Conservation (phyloP, 208 protist species). For the Leishmania tarentolae region DNA sequence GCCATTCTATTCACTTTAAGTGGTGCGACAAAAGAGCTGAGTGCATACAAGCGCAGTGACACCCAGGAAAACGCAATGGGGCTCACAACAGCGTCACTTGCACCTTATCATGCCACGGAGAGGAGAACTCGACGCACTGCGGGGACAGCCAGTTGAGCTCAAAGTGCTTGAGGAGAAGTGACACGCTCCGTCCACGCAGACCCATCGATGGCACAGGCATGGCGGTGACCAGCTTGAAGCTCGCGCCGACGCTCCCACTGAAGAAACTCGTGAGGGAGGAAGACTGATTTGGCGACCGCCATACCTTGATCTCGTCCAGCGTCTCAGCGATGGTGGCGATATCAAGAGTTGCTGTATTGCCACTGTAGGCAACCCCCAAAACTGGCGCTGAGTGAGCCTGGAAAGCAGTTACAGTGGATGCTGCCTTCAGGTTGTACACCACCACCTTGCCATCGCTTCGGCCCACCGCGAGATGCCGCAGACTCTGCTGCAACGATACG, state of each 20-base stretch:
- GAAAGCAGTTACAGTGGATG: constrained; percentile 59
- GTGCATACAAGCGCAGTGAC: background rate
- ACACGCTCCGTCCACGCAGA: constrained; percentile 4
- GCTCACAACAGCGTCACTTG: constrained; percentile 39
- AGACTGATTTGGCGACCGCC: constrained; percentile 45
- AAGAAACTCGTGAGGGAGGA: constrained; percentile 46
- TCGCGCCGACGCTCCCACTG: constrained; percentile 17
- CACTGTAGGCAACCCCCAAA: constrained; percentile 75
- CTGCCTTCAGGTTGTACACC: constrained; percentile 74
- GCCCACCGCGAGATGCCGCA: constrained; percentile 75
- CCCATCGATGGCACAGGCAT: constrained; percentile 33
- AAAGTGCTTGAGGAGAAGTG: constrained; percentile 51
- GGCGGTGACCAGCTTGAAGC: constrained; percentile 34
- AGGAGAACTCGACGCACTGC: constrained; percentile 75
- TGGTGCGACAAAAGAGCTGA: background rate
- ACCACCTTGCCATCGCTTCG: constrained; percentile 56
- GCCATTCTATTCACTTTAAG: background rate
- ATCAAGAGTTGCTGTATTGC: constrained; percentile 65
- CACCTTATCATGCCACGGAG: constrained; percentile 75
- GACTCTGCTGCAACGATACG: constrained; percentile 71
- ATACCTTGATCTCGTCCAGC: constrained; percentile 70
- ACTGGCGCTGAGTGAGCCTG: constrained; percentile 52
- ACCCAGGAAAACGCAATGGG: background rate
- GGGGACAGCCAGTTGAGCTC: constrained; percentile 80
- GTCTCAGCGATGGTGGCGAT: constrained; percentile 71